phyloP scores from a whole-genome alignment of 805 yeast genomes.

The Pichia membranifaciens region DNA sequence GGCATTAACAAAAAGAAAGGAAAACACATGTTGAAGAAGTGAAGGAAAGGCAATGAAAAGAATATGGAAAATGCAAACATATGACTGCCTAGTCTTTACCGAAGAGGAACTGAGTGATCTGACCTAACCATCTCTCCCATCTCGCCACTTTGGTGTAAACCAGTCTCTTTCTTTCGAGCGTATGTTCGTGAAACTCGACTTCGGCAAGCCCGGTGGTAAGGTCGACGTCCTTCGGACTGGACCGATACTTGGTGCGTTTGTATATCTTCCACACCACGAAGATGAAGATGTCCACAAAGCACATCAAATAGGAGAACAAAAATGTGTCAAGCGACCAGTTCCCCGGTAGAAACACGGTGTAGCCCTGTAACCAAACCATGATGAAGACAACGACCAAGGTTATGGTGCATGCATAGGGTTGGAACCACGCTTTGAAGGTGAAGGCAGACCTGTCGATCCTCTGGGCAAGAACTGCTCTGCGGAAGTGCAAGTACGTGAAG shows the following conservation, averaged over 20 bases:
- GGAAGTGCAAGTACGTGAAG: constrained; percentile 55
- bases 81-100: constrained; percentile 15
- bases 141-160: constrained; percentile 5
- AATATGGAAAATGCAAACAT: not conserved
- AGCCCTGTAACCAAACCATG: constrained; percentile 43
- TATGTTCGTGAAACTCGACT: constrained; percentile 50
- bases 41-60: not conserved
- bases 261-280: constrained; percentile 48
- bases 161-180: constrained; percentile 13
- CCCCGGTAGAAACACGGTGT: constrained; percentile 53
- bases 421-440: constrained; percentile 45
- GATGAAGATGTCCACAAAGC: constrained; percentile 47
- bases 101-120: constrained; percentile 12
- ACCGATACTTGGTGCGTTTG: constrained; percentile 42
- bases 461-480: constrained; percentile 52
- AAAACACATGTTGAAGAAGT: not conserved
- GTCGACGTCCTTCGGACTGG: constrained; percentile 44
- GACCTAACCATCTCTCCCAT: constrained; percentile 5
- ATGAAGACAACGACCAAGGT: constrained; percentile 20
- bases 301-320: constrained; percentile 64
- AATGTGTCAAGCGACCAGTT: constrained; percentile 59
- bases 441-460: constrained; percentile 39
- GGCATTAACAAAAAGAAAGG: not conserved
- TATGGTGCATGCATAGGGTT: constrained; percentile 23
- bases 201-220: constrained; percentile 48